These are phyloP conservation scores for Mortierella sp. DNA, from an alignment of 371 early-diverging fungal genomes.

Conservation along the genomic window DNA sequence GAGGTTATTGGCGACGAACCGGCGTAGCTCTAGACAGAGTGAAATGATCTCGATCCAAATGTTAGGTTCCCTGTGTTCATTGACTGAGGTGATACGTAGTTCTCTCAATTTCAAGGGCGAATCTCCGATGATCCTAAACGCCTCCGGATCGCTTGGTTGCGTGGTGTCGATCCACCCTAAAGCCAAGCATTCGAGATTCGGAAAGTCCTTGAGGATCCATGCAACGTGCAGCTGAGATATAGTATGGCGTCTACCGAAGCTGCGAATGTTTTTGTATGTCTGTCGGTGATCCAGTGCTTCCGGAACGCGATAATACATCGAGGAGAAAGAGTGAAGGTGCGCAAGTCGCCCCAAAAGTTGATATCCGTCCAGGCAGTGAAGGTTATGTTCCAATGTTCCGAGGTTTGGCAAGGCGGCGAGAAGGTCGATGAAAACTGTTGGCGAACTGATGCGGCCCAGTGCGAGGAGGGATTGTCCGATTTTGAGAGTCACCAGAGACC, in stretches of 20 bases:
- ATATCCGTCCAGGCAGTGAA: not conserved
- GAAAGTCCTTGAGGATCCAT: not conserved
- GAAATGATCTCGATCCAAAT: not conserved
- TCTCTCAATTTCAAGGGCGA: not conserved
- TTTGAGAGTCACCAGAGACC: not conserved
- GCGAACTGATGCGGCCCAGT: not conserved
- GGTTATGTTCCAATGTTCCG: not conserved
- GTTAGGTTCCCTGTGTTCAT: not conserved
- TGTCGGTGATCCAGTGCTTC: not conserved
- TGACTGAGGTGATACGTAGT: not conserved
- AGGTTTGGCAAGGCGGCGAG: not conserved
- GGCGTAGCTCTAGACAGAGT: not conserved
- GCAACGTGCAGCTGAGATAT: not conserved
- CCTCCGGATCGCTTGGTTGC: not conserved
- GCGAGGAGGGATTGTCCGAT: not conserved
- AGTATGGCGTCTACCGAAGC: not conserved
- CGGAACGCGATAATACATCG: not conserved
- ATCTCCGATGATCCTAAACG: not conserved
- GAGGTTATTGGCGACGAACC: not conserved
- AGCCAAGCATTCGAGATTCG: not conserved
- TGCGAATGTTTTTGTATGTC: slow-evolving; percentile 1
- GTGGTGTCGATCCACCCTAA: not conserved
- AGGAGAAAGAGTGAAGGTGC: not conserved
- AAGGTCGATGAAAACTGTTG: not conserved
- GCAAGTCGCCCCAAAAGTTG: not conserved